phyloP scores from a whole-genome alignment of 805 yeast species.

The Teunomyces funiuensis region DNA sequence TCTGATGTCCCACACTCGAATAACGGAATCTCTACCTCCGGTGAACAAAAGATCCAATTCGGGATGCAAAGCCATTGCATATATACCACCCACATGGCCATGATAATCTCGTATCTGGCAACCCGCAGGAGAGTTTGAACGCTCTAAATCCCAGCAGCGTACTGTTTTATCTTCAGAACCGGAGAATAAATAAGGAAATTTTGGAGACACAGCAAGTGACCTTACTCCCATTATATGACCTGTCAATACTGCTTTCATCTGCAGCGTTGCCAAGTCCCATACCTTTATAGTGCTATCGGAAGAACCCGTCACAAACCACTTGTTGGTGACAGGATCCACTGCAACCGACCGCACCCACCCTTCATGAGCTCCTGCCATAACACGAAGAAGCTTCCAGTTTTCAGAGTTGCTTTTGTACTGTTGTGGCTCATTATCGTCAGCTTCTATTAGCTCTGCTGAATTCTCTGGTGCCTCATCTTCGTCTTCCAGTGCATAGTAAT shows the following conservation, averaged over 20 bases:
- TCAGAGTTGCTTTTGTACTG: conserved; percentile 3
- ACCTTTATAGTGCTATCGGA: conserved; percentile 84
- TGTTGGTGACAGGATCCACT: conserved; percentile 77
- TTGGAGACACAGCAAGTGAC: conserved; percentile 65
- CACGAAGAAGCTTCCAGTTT: conserved; percentile 66
- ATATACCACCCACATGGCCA: conserved; percentile 91
- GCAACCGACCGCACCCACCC: conserved; percentile 90
- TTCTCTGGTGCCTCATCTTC: conserved; percentile 1
- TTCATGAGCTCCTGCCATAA: conserved; percentile 77
- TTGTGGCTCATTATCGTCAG: not conserved
- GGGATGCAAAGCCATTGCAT: conserved; percentile 83
- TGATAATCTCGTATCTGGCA: conserved; percentile 76
- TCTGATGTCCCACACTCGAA: conserved; percentile 92
- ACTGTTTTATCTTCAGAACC: conserved; percentile 93
- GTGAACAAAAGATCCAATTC: conserved; percentile 79
- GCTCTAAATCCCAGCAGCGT: conserved; percentile 94
- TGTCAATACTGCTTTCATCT: conserved; percentile 70
- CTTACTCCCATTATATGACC: conserved; percentile 93
- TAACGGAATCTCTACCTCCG: conserved; percentile 86
- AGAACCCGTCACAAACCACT: conserved; percentile 91
- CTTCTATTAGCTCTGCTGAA: not conserved
- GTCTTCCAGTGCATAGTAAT: not conserved
- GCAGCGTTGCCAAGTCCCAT: conserved; percentile 82
- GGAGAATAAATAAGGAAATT: conserved; percentile 86
- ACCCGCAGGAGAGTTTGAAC: conserved; percentile 57